These are phyloP conservation scores for Retiboletus flavoniger DNA, from an alignment of 1,284 basidiomycete species.

Conservation along the genomic window DNA sequence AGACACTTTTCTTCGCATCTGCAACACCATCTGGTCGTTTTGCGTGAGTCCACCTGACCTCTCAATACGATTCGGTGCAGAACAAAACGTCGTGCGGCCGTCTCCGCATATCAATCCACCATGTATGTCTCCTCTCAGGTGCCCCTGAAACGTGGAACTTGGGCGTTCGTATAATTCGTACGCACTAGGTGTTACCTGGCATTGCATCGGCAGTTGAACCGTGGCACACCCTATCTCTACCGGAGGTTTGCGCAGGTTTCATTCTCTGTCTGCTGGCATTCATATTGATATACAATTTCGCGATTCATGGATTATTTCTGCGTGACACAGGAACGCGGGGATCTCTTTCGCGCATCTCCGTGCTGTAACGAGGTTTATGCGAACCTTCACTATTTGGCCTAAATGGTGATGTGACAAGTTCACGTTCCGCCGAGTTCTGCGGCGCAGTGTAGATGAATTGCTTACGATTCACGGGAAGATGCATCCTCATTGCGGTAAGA, in stretches of 20 bases:
- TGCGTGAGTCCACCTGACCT: neutral
- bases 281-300: neutral
- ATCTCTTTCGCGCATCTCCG: neutral
- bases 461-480: conserved; percentile 3
- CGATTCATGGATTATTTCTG: neutral
- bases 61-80: neutral
- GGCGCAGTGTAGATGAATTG: neutral
- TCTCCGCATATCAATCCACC: neutral
- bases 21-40: neutral
- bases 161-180: neutral
- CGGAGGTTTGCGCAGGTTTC: neutral
- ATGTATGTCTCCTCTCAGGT: neutral
- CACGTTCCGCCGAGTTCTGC: neutral
- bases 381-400: neutral
- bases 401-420: neutral
- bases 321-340: neutral
- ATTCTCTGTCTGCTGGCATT: neutral
- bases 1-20: neutral
- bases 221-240: neutral
- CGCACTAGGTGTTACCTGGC: neutral
- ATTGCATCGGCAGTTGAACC: neutral
- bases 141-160: too few relatives aligned
- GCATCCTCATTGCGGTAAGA: neutral
- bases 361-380: neutral
- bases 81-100: neutral